A percentile compares a stretch with the other conserved stretches of the same genome.
phyloP scores from a whole-genome alignment of 305 asterid species.

The Salvia sclarea region DNA sequence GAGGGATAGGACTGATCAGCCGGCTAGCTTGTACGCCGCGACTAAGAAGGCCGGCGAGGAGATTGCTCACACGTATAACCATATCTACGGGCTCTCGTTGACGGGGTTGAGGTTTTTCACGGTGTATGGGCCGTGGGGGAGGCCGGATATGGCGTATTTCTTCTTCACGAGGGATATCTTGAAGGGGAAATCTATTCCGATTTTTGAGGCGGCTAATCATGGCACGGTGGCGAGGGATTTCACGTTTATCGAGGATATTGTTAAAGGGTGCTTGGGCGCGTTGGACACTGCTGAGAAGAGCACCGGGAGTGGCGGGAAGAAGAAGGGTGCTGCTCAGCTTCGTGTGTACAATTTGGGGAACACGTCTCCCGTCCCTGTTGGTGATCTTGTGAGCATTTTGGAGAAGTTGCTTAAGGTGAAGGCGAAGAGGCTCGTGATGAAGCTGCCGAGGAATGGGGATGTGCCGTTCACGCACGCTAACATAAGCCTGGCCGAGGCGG shows the following conservation, averaged over 20 bases:
- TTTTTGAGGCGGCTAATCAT: constrained; percentile 56
- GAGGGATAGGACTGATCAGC: constrained; percentile 58
- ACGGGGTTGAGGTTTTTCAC: constrained; percentile 70
- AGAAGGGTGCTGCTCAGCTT: constrained; percentile 61
- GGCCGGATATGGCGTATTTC: constrained; percentile 77
- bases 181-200: constrained; percentile 57
- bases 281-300: constrained; percentile 72
- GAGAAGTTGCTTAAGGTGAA: constrained; percentile 66
- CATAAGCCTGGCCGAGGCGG: constrained; percentile 52
- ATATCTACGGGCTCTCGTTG: constrained; percentile 62
- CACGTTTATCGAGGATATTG: constrained; percentile 71
- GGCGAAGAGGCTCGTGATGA: constrained; percentile 55
- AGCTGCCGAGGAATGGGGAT: constrained; percentile 64
- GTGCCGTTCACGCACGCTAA: constrained; percentile 63
- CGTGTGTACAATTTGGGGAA: constrained; percentile 64
- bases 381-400: constrained; percentile 62
- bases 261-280: constrained; percentile 61
- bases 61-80: constrained; percentile 67
- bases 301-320: constrained; percentile 78
- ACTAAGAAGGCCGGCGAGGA: constrained; percentile 75
- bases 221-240: constrained; percentile 73
- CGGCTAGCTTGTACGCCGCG: constrained; percentile 69
- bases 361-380: constrained; percentile 71
- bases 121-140: constrained; percentile 79
- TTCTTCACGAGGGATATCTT: constrained; percentile 63